Evolutionary conservation across 129 eudicot genomes (phyloP), one percentile per base, ranked within the genome.

Genomic region (Scalesia atractyloides): DNA sequence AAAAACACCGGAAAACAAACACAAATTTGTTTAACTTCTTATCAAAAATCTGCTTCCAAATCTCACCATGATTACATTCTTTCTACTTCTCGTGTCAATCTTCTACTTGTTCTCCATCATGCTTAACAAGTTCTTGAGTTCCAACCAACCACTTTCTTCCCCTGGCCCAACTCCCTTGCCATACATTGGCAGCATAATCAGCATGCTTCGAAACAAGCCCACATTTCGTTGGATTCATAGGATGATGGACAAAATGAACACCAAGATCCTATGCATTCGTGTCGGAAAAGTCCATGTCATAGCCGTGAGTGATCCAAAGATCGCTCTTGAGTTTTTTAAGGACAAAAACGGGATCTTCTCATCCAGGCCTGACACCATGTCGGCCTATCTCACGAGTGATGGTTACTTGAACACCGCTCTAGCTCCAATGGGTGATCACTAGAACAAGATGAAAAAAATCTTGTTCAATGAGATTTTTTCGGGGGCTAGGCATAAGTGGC

Each of bases 201-300:
- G 20, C 56, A 50, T 50, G 56, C 56, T 50, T 15, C 56, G 9
- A 50, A 50, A 50, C 7, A 50, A 50, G 56, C 56, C 56, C 56
- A 50, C 56, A 1, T 50, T 50, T n/a, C 56, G 56, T 14, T 50
- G 56, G 56, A 50, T 50, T 50, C 20, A 50, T n/a, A n/a, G 20
- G 56, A n/a, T 50, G 56, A 50, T 50, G 20, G 56, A 50, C 56
- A 9, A 50, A 50, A 50, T 50, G 56, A 50, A 50, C 56, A n/a
- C 56, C 8, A 50, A 50, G 20, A 15, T 50, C 56, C 20, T 50
- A 50, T 50, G 56, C 20, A 5, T 50, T 50, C 20, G 56, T 18
- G 7, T 50, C 1, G 20, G 56, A 4, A 50, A 50, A 7, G 56
- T 50, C 19, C 20, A 50, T 50, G 20, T 50, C 13, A 50, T 50